Base-by-base conservation (phyloP, 75 land plant species). In the Selaginella moellendorffii region DNA sequence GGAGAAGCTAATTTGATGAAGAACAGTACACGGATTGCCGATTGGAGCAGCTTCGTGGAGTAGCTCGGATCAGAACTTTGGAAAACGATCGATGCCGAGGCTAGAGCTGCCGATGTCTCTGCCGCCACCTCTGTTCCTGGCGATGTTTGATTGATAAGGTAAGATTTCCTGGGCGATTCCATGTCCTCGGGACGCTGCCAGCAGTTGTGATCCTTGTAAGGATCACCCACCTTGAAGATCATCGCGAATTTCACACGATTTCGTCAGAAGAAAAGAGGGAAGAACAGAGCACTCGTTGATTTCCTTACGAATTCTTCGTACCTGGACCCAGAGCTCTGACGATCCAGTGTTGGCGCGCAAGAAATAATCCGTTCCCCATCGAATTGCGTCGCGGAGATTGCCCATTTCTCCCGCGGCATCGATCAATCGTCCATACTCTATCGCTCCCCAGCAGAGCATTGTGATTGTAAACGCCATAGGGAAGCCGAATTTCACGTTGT, bases 391-490 rank as follows among this genome's bases (percentile, higher is more conserved):
- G 0, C 26, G 67, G 0, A 70, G 73, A 61, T 85, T 80, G 14
- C 54, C 52, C 19, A 83, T 24, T 60, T 91, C 96, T 0, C 85
- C 81, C 0, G 84, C 68, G 0, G 74, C 63, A 29, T 46, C 23
- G 23, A 91, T 54, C 75, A 82, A 78, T 1, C 27, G 14, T 12
- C 54, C 18, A 56, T 79, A 85, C 18, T 59, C 65, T 0, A 79
- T 31, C 0, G 82, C 81, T 0, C 77, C 73, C 97, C 89, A 91
- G 12, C 95, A 63, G 1, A 91, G 77, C 24, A 83, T 69, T 0
- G 97, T 88, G 2, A 91, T 63, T 1, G 97, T 91, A 65, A 88
- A 91, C n/a, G 97, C 97, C 97, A 91, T 91, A 0, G 97, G 97
- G 24, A 91, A 67, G 9, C 95, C 96, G 52, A 78, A 91, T 63